These are phyloP conservation scores for Amaranthus tricolor DNA, from an alignment of 179 eudicot genomes.

Conservation along the genomic window DNA sequence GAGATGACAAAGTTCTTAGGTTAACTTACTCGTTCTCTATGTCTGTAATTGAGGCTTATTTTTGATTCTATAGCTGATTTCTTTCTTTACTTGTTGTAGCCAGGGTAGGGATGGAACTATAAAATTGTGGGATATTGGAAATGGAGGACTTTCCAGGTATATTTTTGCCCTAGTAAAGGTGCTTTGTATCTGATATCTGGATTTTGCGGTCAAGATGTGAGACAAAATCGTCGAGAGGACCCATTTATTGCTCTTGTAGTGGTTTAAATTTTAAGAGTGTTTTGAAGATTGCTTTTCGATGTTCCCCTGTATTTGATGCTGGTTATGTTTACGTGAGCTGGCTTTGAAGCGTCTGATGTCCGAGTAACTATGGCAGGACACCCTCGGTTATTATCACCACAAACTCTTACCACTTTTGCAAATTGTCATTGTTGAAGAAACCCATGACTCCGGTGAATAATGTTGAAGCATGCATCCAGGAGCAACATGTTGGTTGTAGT, in stretches of 20 bases:
- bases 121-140: conserved; percentile 76
- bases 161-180: conserved; percentile 1
- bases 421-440: conserved; percentile 62
- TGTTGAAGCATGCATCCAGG: conserved; percentile 27
- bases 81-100: conserved; percentile 35
- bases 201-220: not conserved
- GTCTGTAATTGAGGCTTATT: not conserved
- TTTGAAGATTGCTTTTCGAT: not conserved
- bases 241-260: not conserved
- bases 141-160: conserved; percentile 75
- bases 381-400: conserved; percentile 61
- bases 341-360: conserved; percentile 13
- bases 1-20: conserved; percentile 64
- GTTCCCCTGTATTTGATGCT: not conserved
- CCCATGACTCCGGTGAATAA: conserved; percentile 31
- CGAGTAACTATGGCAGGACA: conserved; percentile 36
- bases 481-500: conserved; percentile 24
- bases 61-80: conserved; percentile 5
- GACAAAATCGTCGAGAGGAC: not conserved
- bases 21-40: conserved; percentile 15
- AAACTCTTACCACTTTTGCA: conserved; percentile 82
- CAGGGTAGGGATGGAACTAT: conserved; percentile 93
- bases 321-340: not conserved
- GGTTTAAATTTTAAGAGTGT: not conserved
- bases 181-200: not conserved